Evolutionary conservation across 768 basidiomycete genomes (phyloP), one percentile per base, ranked within the genome.

Genomic region (Rhodotorula graminis): DNA sequence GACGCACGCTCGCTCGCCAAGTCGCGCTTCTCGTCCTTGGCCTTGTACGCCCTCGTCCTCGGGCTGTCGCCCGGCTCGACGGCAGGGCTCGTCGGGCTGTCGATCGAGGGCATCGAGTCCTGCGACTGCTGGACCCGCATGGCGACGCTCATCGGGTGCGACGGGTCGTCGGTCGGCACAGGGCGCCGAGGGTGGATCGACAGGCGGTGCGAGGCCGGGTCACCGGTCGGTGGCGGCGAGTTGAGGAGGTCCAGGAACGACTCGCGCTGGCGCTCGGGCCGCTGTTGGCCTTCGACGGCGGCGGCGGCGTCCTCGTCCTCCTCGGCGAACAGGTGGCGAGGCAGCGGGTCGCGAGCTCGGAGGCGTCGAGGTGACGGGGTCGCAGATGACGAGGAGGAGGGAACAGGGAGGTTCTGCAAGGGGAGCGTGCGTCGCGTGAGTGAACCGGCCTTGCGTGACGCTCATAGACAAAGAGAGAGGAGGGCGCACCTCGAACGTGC

Each of bases 401-500:
- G 21, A 1, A 59, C 7, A 15, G 59, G 2, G 42, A 56, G n/a
- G 37, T 52, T 52, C 63, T 50, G 57, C 47, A 9, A 37, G 37
- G 5, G 37, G 37, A 37, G 9, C n/a, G n/a, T n/a, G n/a, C n/a
- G n/a, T n/a, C n/a, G n/a, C n/a, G n/a, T n/a, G n/a, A n/a, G n/a
- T n/a, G n/a, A n/a, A n/a, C n/a, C n/a, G n/a, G n/a, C n/a, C n/a
- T n/a, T n/a, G n/a, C n/a, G n/a, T n/a, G n/a, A n/a, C n/a, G n/a
- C n/a, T n/a, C n/a, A n/a, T n/a, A n/a, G n/a, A n/a, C n/a, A n/a
- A n/a, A n/a, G n/a, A n/a, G n/a, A n/a, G n/a, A n/a, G n/a, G n/a
- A n/a, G n/a, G n/a, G n/a, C 87, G 79, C 82, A 94, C 93, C 86
- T 96, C 93, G 87, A 95, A 94, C 62, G 88, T 91, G 80, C 88